Conservation (phyloP, 1,284 basidiomycete genomes). For the Vanrija humicola region DNA sequence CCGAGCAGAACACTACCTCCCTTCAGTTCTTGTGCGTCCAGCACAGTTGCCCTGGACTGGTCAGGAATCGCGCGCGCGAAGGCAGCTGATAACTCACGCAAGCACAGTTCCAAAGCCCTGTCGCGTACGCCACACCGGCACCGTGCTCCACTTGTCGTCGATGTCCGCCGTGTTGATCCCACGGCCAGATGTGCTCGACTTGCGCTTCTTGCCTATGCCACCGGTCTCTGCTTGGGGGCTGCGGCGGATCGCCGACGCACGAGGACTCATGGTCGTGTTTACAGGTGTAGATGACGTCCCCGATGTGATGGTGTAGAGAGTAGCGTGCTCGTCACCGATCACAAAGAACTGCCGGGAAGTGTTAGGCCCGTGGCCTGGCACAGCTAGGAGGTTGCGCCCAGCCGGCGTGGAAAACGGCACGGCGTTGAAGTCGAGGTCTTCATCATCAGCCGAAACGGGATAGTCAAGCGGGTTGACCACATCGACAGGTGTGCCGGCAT, state of each 20-base stretch:
- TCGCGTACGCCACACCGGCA: conserved; percentile 39
- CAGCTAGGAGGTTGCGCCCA: conserved; percentile 32
- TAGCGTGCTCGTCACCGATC: conserved; percentile 44
- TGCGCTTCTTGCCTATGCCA: conserved; percentile 33
- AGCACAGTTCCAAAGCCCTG: conserved; percentile 47
- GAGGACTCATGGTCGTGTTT: conserved; percentile 13
- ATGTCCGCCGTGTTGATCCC: conserved; percentile 8
- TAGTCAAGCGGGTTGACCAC: conserved; percentile 53
- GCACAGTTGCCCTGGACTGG: conserved; percentile 52
- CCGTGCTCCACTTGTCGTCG: conserved; percentile 25
- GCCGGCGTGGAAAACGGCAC: conserved; percentile 47
- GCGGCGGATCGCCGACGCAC: conserved; percentile 26
- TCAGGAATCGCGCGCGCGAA: conserved; percentile 47
- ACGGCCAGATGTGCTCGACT: conserved; percentile 31
- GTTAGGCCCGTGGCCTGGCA: conserved; percentile 11
- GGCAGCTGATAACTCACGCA: conserved; percentile 30
- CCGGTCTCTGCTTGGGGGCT: conserved; percentile 36
- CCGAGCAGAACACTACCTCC: conserved; percentile 62
- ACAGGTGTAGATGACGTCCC: neutral
- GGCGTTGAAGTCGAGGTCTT: conserved; percentile 29
- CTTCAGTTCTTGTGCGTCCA: conserved; percentile 12
- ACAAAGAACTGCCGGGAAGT: conserved; percentile 22
- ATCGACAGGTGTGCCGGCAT: conserved; percentile 51
- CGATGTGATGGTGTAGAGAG: conserved; percentile 29
- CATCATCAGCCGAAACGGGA: neutral